Percentiles rank a stretch among this genome's conserved stretches.
Conservation (phyloP, 495 filamentous ascomycete species). For the Penicillium mononematosum region DNA sequence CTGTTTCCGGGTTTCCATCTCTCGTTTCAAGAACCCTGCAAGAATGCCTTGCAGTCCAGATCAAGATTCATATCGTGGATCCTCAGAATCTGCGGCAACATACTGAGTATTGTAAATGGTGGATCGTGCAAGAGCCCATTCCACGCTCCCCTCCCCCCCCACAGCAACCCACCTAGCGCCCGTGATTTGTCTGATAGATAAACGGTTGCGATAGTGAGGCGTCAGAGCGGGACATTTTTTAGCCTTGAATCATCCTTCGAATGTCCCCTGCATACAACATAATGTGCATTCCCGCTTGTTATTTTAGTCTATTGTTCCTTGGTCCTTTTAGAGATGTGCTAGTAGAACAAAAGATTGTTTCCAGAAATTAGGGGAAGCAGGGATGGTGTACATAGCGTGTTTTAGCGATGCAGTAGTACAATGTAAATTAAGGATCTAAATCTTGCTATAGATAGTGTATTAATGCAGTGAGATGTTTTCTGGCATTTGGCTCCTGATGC, state of each 20-base stretch:
- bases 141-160: background rate
- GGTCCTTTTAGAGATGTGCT: constrained; percentile 1
- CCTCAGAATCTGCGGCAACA: background rate
- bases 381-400: constrained; percentile 1
- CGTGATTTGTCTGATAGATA: background rate
- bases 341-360: constrained; percentile 1
- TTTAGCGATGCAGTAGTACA: constrained; percentile 2
- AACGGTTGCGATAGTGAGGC: constrained; percentile 6
- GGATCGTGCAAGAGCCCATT: constrained; percentile 4
- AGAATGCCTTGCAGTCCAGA: constrained; percentile 6
- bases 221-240: constrained; percentile 1
- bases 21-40: background rate
- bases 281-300: background rate
- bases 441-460: background rate
- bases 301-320: constrained; percentile 1
- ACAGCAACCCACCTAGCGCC: background rate
- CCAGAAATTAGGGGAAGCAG: constrained; percentile 1
- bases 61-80: background rate
- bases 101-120: background rate
- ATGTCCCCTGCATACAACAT: background rate
- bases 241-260: background rate
- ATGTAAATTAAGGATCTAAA: background rate
- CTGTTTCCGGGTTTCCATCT: background rate
- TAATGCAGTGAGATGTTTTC: background rate
- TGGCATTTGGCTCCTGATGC: constrained; percentile 1